Base-by-base conservation (phyloP, 106 monocot species). In the Dioscorea zingiberensis region DNA sequence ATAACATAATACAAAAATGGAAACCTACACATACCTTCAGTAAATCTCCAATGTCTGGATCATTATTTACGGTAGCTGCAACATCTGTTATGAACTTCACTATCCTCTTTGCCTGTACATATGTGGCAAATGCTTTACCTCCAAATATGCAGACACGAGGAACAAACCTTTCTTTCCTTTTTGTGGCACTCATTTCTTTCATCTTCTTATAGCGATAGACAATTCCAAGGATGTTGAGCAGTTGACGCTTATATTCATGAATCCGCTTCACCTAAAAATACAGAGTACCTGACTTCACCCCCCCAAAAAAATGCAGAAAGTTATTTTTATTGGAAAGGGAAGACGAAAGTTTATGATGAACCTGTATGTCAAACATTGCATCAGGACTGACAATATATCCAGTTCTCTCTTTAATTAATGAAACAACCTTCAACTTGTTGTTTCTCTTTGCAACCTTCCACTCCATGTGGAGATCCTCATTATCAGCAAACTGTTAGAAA, bases 31-130 rank as follows among this genome's bases (percentile, higher is more conserved):
- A 8, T 60, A 93, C 98, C 98, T 98, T 98, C 62, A 98, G 67
- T 58, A 98, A 64, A 65, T 98, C 93, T 65, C 89, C 98, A 61
- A 93, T 87, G 47, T 93, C 93, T 58, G 85, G 79, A 74, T 98
- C 98, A 72, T 81, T 88, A 67, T 98, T 98, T 63, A 98, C 66
- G n/a, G 98, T 93, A 49, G 84, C 81, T 44, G 74, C 98, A 47
- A 98, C 98, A 76, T 98, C 98, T 49, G 84, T 84, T n/a, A 98
- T 93, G 81, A 98, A 87, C 78, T 98, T 98, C 27, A 98, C 98
- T 62, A 98, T 98, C 63, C 98, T 89, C 70, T 98, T 98, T 47
- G 98, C 93, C 69, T 93, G 93, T 57, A 89, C 75, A 72, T 98
- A 98, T 29, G 92, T 98, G 12, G 98, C 79, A 80, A 98, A 98